These are phyloP conservation scores for Poa annua DNA, from an alignment of 176 grass and related monocot species.

Conservation along the genomic window DNA sequence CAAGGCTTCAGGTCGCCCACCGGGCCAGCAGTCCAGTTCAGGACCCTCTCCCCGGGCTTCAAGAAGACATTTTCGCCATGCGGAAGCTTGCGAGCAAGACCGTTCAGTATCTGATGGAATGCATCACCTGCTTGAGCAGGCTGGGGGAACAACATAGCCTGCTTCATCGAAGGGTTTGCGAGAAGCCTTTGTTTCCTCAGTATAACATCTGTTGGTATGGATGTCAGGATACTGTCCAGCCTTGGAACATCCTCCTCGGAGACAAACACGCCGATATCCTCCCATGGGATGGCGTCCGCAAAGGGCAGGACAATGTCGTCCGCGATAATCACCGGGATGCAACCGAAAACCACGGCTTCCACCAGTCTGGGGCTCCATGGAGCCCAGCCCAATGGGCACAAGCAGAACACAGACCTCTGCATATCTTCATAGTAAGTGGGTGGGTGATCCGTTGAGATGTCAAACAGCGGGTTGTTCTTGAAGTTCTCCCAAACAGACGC, in stretches of 20 bases:
- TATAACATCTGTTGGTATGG: constrained; percentile 81
- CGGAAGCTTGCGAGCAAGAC: constrained; percentile 82
- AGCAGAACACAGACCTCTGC: constrained; percentile 87
- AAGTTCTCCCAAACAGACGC: constrained; percentile 92
- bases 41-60: constrained; percentile 61
- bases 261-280: constrained; percentile 85
- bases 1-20: constrained; percentile 75
- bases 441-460: constrained; percentile 93
- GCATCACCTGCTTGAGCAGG: constrained; percentile 79
- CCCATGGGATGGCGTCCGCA: constrained; percentile 87
- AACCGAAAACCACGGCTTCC: constrained; percentile 87
- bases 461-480: constrained; percentile 92
- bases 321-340: constrained; percentile 94
- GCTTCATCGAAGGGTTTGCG: constrained; percentile 92
- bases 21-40: constrained; percentile 91
- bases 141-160: constrained; percentile 86
- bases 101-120: constrained; percentile 92
- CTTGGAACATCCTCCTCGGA: constrained; percentile 79
- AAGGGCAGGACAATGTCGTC: constrained; percentile 93
- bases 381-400: constrained; percentile 94
- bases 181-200: constrained; percentile 90
- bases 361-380: constrained; percentile 95
- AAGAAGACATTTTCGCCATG: constrained; percentile 71
- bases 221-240: constrained; percentile 88
- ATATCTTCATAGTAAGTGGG: constrained; percentile 93